Evolutionary conservation across 257 asterid species (phyloP).

Genomic region (Ballota nigra): DNA sequence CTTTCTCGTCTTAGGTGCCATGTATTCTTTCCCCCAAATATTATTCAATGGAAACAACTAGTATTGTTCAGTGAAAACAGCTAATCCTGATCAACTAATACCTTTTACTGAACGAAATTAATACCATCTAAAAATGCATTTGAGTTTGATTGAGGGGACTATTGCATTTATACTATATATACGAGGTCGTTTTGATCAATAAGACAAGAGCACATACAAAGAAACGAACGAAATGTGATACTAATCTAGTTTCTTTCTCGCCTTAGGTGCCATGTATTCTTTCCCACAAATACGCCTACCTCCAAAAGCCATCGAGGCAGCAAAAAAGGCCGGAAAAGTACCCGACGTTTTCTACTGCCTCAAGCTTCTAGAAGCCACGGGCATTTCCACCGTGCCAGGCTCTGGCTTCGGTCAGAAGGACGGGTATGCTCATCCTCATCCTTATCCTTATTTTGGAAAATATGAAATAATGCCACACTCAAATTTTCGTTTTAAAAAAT

Average conservation of each 20-base stretch:
- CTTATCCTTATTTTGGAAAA: no score
- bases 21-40: constrained; percentile 99
- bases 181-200: no score
- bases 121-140: no score
- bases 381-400: constrained; percentile 99
- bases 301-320: constrained; percentile 91
- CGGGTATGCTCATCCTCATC: constrained; percentile 61
- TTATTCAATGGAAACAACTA: no score
- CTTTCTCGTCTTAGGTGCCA: constrained; percentile 62
- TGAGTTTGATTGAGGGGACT: no score
- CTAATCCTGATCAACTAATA: no score
- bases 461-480: no score
- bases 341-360: constrained; percentile 94
- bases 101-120: no score
- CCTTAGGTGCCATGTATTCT: constrained; percentile 97
- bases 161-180: no score
- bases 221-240: neutral
- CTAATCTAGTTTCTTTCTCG: neutral
- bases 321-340: constrained; percentile 77
- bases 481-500: no score
- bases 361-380: constrained; percentile 93
- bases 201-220: neutral
- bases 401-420: constrained; percentile 99
- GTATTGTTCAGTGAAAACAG: no score
- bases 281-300: constrained; percentile 98